Evolutionary conservation across 495 filamentous ascomycete species (phyloP), one percentile per base, ranked within the genome.

Genomic region (Lentithecium fluviatile): DNA sequence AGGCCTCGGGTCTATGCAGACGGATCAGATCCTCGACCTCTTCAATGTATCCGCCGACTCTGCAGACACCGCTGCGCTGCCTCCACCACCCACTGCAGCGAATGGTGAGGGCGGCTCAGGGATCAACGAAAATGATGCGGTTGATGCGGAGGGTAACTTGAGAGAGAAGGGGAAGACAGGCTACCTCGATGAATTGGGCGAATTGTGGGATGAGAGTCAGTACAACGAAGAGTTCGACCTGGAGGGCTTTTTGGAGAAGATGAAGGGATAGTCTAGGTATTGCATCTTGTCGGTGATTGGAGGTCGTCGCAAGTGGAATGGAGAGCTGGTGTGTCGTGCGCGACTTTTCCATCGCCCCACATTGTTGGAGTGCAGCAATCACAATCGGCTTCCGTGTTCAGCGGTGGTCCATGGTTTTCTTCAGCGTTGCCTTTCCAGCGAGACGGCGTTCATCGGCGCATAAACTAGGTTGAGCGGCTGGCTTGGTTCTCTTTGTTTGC

Each of bases 151-250:
- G 8, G 94, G 94, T 36, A 87, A 97, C 62, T 87, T 97, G 52
- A 84, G 90, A 69, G 90, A 95, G 74, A 95, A 94, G 71, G 92
- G 94, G 58, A 96, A 95, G 81, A 96, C 94, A 79, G 91, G 92
- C 37, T 90, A 88, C 82, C 75, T 97, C 43, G 94, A 97, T 70
- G 95, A 96, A 67, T 71, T 98, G 43, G 91, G 90, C 58, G 94
- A 98, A 74, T 79, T 98, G 51, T 97, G 93, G 93, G 94, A 98
- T 71, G 91, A 96, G 67, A 82, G 80, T 54, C 91, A 94, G 75
- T 98, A 98, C 75, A 91, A 96, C 74, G 93, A 97, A 76, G 92
- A 94, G 74, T 98, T 95, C 70, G 88, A 96, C 71, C 75, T 98
- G 61, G 91, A 94, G 66, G 90, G 88, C 1, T 98, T 96, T 78